Base-by-base conservation (phyloP, 1,284 basidiomycete species). In the Macrocystidia cucumis region DNA sequence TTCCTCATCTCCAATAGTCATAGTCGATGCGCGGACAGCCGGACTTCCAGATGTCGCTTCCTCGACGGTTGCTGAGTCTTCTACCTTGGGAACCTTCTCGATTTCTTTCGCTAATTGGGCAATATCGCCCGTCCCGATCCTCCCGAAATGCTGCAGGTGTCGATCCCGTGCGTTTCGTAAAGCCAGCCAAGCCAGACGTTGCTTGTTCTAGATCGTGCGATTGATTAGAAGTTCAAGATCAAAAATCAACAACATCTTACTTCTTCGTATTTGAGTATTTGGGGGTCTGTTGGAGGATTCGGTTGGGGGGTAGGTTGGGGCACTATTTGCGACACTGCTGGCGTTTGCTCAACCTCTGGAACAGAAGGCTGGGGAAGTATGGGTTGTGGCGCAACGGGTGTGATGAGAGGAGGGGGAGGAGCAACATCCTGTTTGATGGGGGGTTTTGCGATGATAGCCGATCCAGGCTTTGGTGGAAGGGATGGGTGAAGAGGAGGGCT, bases 41-140 rank as follows among this genome's bases (percentile, higher is more conserved):
- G 54, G 49, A 34, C 51, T 51, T 14, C 48, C 51, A 19, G 44
- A 39, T 16, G 44, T 49, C 14, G 43, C 41, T 14, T 58, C 54
- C 25, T 48, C 52, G 16, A 31, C 42, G 24, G 19, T 38, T 12
- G 39, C 34, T 11, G 29, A 43, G 36, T 64, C 65, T 23, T 69
- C 65, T 26, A 32, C 46, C 44, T 53, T 61, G 39, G 54, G 54
- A 5, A 38, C 39, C 36, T 69, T 69, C 40, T 86, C 83, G 33
- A 86, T 84, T 55, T 80, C 81, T 34, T 74, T 65, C 9, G 63
- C 65, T 24, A 87, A 69, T n/a, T 66, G 50, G 29, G 70, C 60
- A 39, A 86, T 63, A 44, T 86, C 82, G 6, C 82, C 83, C n/a
- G 73, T 75, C n/a, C 78, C 81, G 44, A 85, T 82, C 59, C 74